Evolutionary conservation across 2,329 filamentous ascomycete species (phyloP), one percentile per base, ranked within the genome.

Genomic region (Colletotrichum sp.): DNA sequence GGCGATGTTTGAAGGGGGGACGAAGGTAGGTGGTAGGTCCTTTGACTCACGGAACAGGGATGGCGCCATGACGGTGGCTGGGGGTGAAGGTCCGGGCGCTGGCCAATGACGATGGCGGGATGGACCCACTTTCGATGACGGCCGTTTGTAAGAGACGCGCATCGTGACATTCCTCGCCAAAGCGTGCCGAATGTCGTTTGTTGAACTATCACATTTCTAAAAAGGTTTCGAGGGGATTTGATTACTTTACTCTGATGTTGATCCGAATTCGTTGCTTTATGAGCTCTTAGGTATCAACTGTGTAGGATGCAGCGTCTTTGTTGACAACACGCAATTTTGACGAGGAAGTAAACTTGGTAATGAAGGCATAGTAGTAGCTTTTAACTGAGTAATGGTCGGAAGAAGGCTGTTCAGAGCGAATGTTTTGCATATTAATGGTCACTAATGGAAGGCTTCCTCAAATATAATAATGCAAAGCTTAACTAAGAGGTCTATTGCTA

Each of bases 21-120:
- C 38, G 38, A 57, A 63, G 55, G 12, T 2, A n/a, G 43, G n/a
- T 48, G 43, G n/a, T 48, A 48, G 43, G 43, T 48, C 43, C 43
- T 36, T 64, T 30, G 61, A 64, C 57, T 67, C 67, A 67, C 32
- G 48, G 66, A 57, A 32, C 72, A 67, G 64, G 65, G 72, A 77
- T 77, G 67, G 67, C 67, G 74, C 74, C 72, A 74, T 24, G 28
- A 13, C 26, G 36, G 26, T 26, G 67, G 16, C 28, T 38, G 18
- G 16, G 34, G 36, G 57, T 16, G 28, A 30, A 32, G 18, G 67
- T 70, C 67, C 2, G 57, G 61, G 55, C 34, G 24, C 30, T 24
- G n/a, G 15, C 48, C 66, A 60, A 26, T 58, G 13, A 43, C 8
- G 61, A 48, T 3, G 1, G 8, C 1, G 60, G 4, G 1, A 0